Conservation (phyloP, 2,329 filamentous ascomycete species). For the Colletotrichum sidae region DNA sequence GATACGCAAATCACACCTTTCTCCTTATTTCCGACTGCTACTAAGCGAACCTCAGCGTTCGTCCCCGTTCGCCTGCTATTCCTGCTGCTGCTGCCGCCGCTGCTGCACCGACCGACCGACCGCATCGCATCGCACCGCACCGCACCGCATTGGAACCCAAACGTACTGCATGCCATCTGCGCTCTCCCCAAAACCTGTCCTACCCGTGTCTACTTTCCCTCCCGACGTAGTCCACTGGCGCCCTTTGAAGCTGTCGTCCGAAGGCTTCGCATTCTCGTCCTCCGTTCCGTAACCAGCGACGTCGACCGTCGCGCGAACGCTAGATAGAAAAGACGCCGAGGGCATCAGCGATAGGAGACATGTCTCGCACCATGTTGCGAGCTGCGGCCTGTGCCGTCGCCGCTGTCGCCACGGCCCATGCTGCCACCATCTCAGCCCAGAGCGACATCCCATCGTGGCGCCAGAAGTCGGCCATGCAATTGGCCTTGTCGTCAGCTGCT, state of each 20-base stretch:
- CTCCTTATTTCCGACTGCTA: slow-evolving; percentile 24
- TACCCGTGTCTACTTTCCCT: slow-evolving; percentile 2
- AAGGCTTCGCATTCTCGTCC: slow-evolving; percentile 5
- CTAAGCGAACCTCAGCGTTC: slow-evolving; percentile 19
- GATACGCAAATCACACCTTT: slow-evolving; percentile 39
- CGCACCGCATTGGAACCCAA: slow-evolving; percentile 9
- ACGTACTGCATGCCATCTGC: slow-evolving; percentile 13
- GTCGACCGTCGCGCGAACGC: slow-evolving; percentile 48
- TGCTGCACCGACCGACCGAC: slow-evolving; percentile 21
- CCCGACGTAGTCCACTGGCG: neutral
- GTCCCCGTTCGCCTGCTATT: slow-evolving; percentile 21
- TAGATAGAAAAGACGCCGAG: slow-evolving; percentile 12
- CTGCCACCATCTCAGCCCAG: slow-evolving; percentile 46
- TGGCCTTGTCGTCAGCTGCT: slow-evolving; percentile 48
- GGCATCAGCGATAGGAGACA: slow-evolving; percentile 38
- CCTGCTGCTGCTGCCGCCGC: slow-evolving; percentile 11
- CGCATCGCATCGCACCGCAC: slow-evolving; percentile 12
- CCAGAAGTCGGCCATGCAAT: slow-evolving; percentile 52
- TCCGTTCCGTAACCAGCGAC: slow-evolving; percentile 45
- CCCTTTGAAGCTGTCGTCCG: slow-evolving; percentile 3
- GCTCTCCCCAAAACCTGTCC: neutral
- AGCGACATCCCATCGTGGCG: slow-evolving; percentile 53
- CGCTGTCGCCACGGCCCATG: slow-evolving; percentile 48
- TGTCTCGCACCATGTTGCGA: slow-evolving; percentile 47
- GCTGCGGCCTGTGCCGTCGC: slow-evolving; percentile 47